Percentiles rank a stretch among this genome's conserved stretches.
These are phyloP conservation scores for Xylaria palmicola DNA, from an alignment of 495 filamentous ascomycete genomes.

Conservation along the genomic window DNA sequence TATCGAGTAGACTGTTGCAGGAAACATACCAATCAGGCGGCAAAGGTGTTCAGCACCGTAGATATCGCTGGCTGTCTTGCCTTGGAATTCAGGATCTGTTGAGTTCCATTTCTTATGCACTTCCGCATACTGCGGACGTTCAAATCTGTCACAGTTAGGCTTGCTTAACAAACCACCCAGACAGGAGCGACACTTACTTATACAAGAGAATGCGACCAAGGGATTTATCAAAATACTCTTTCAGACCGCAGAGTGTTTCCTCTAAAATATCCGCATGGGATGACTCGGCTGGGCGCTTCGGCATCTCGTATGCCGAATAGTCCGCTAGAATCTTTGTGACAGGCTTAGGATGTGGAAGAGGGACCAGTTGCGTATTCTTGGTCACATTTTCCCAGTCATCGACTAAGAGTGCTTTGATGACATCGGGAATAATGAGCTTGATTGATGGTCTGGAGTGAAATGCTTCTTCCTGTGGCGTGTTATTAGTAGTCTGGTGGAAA, in stretches of 20 bases:
- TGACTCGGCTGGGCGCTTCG: slow-evolving; percentile 61
- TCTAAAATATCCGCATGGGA: slow-evolving; percentile 81
- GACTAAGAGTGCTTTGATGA: slow-evolving; percentile 84
- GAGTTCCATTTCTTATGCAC: slow-evolving; percentile 63
- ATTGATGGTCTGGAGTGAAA: slow-evolving; percentile 79
- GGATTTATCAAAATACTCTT: slow-evolving; percentile 87
- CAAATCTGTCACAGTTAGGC: slow-evolving; percentile 55
- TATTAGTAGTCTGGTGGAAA: slow-evolving; percentile 22
- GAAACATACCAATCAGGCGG: slow-evolving; percentile 75
- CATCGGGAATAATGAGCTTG: slow-evolving; percentile 78
- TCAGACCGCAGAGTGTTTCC: slow-evolving; percentile 78
- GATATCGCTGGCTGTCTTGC: slow-evolving; percentile 69
- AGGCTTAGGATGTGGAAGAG: slow-evolving; percentile 71
- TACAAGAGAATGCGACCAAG: slow-evolving; percentile 89
- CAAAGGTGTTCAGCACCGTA: slow-evolving; percentile 92
- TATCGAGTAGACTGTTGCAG: background rate
- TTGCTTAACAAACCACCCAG: background rate
- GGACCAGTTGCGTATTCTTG: slow-evolving; percentile 84
- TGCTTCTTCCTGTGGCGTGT: slow-evolving; percentile 67
- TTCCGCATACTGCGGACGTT: slow-evolving; percentile 79
- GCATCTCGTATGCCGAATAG: slow-evolving; percentile 68
- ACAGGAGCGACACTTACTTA: slow-evolving; percentile 42
- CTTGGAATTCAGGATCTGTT: slow-evolving; percentile 54
- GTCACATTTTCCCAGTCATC: slow-evolving; percentile 99
- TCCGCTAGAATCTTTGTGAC: slow-evolving; percentile 76